Percentiles rank a stretch among this genome's conserved stretches.
phyloP scores from a whole-genome alignment of 306 rosid species.

The Prunus armeniaca region DNA sequence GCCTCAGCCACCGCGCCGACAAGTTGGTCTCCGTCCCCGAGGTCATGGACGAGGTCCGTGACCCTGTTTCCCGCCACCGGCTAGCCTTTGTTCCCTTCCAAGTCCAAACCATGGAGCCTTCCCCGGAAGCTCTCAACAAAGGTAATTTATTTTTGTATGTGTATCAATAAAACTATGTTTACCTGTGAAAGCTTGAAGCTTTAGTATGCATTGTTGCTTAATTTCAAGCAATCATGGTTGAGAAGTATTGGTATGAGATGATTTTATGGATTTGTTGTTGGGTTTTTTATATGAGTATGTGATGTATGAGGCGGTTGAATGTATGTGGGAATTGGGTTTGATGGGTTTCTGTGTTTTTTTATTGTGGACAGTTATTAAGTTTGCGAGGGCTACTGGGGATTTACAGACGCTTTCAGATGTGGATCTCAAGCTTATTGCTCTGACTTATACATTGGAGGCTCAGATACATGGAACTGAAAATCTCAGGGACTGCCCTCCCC shows the following conservation, averaged over 20 bases:
- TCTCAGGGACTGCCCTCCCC: slow-evolving; percentile 74
- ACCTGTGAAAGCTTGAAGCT: not conserved
- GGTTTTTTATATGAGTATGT: not conserved
- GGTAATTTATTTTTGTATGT: slow-evolving; percentile 29
- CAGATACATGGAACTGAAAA: slow-evolving; percentile 73
- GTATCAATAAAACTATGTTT: not conserved
- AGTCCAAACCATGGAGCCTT: slow-evolving; percentile 73
- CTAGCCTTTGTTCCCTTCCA: slow-evolving; percentile 70
- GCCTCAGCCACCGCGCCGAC: slow-evolving; percentile 59
- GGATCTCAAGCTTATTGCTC: slow-evolving; percentile 78
- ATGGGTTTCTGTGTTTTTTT: not conserved
- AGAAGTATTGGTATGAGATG: not conserved
- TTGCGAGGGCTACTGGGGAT: slow-evolving; percentile 90
- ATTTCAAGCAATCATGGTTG: not conserved
- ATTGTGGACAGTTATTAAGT: slow-evolving; percentile 52
- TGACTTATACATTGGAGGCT: slow-evolving; percentile 74
- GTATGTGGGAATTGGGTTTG: not conserved
- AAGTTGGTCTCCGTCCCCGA: slow-evolving; percentile 70
- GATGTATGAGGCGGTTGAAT: not conserved
- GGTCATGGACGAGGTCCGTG: slow-evolving; percentile 80
- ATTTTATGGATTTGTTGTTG: not conserved
- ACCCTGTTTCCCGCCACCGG: slow-evolving; percentile 86
- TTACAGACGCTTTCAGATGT: slow-evolving; percentile 91
- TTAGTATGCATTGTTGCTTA: not conserved
- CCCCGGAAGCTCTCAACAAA: slow-evolving; percentile 71